A percentile compares a stretch with the other conserved stretches of the same genome.
Evolutionary conservation across 352 stramenopile genomes (phyloP).

Genomic region (Plasmopara muralis): DNA sequence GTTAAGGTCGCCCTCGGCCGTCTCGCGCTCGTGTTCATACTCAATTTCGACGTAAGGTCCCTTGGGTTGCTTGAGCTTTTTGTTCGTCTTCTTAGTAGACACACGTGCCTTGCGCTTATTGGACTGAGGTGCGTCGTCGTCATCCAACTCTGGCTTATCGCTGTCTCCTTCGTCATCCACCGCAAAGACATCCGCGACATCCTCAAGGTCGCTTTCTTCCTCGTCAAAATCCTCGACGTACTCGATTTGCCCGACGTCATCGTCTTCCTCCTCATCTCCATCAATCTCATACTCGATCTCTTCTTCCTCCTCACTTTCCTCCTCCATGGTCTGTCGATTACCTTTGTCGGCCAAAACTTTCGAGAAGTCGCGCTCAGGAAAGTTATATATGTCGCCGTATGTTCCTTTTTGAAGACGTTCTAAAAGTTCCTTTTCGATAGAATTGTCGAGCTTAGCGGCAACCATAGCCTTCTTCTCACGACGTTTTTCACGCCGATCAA

Average conservation of each 20-base stretch:
- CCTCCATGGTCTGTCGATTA: conserved; percentile 88
- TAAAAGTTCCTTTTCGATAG: conserved; percentile 97
- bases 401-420: conserved; percentile 95
- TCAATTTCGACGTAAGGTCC: conserved; percentile 83
- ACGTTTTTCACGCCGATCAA: conserved; percentile 92
- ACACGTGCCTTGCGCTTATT: conserved; percentile 68
- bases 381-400: conserved; percentile 99
- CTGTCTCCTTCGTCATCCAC: conserved; percentile 50
- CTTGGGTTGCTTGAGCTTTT: conserved; percentile 69
- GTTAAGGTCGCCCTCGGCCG: conserved; percentile 32
- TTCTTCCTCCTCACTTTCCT: conserved; percentile 79
- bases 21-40: conserved; percentile 77
- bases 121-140: conserved; percentile 34
- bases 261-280: conserved; percentile 41
- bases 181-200: conserved; percentile 66
- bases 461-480: conserved; percentile 96
- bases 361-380: conserved; percentile 90
- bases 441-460: conserved; percentile 91
- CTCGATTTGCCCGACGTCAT: conserved; percentile 52
- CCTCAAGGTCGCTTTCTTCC: conserved; percentile 89
- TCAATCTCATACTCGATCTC: conserved; percentile 54
- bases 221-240: conserved; percentile 88
- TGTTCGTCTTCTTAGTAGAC: conserved; percentile 27
- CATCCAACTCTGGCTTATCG: conserved; percentile 36
- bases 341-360: conserved; percentile 77